These are phyloP conservation scores for Penicillium argentinense DNA, from an alignment of 495 filamentous ascomycete species.

Conservation along the genomic window DNA sequence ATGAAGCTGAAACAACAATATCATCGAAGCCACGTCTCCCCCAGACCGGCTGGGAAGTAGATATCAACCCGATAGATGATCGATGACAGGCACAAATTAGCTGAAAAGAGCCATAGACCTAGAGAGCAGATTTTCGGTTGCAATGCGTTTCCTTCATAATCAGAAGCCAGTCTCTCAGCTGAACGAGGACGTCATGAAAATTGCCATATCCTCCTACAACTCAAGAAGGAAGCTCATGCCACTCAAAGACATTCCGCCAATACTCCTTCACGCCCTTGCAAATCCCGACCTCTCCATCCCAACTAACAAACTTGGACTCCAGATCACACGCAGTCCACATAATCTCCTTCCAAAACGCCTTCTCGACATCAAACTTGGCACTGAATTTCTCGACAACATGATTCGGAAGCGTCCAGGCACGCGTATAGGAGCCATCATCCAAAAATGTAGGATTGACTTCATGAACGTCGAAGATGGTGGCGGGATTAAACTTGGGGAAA, in stretches of 20 bases:
- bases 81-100: no score
- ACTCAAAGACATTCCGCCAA: slow-evolving; percentile 22
- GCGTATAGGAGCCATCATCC: slow-evolving; percentile 37
- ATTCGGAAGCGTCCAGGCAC: slow-evolving; percentile 45
- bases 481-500: slow-evolving; percentile 48
- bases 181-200: no score
- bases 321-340: slow-evolving; percentile 48
- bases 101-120: no score
- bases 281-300: slow-evolving; percentile 29
- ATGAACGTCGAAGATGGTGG: slow-evolving; percentile 38
- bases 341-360: slow-evolving; percentile 49
- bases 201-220: no score
- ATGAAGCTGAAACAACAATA: no score
- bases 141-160: no score
- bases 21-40: no score
- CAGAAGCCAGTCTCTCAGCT: no score
- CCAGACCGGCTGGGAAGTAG: no score
- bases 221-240: slow-evolving; percentile 4
- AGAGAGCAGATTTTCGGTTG: no score
- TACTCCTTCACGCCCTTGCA: slow-evolving; percentile 28
- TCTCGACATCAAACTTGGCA: slow-evolving; percentile 45
- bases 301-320: slow-evolving; percentile 39
- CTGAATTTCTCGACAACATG: slow-evolving; percentile 38
- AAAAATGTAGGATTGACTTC: slow-evolving; percentile 35
- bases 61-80: no score